Evolutionary conservation across 805 yeast genomes (phyloP).

Genomic region (Yamadazyma laniorum): DNA sequence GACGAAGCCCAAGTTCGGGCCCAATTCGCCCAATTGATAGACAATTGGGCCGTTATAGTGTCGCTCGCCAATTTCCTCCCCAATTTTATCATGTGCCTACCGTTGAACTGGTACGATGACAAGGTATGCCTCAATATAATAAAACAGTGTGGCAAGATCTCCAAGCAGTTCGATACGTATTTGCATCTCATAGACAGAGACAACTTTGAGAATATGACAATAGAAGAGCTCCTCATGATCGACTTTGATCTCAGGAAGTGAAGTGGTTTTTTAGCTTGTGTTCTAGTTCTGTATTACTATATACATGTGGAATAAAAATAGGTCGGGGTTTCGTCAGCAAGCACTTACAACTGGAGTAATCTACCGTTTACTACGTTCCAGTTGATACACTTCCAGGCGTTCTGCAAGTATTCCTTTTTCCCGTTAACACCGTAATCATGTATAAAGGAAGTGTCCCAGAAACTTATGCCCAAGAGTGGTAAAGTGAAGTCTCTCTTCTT

Average conservation of each 20-base stretch:
- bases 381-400: slow-evolving; percentile 74
- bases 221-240: slow-evolving; percentile 22
- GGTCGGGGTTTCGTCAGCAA: no score
- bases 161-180: slow-evolving; percentile 19
- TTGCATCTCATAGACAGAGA: slow-evolving; percentile 18
- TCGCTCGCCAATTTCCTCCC: slow-evolving; percentile 26
- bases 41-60: slow-evolving; percentile 11
- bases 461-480: slow-evolving; percentile 73
- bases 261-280: neutral
- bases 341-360: slow-evolving; percentile 35
- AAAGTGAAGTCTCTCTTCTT: slow-evolving; percentile 59
- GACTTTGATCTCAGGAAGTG: slow-evolving; percentile 16
- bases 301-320: slow-evolving; percentile 5
- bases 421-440: slow-evolving; percentile 82
- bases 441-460: slow-evolving; percentile 89
- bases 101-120: slow-evolving; percentile 38
- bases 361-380: slow-evolving; percentile 73
- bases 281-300: slow-evolving; percentile 3
- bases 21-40: slow-evolving; percentile 5
- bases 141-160: slow-evolving; percentile 24
- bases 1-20: slow-evolving; percentile 3
- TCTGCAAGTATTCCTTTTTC: slow-evolving; percentile 65
- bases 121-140: slow-evolving; percentile 25
- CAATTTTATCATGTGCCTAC: slow-evolving; percentile 29
- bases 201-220: slow-evolving; percentile 14